These are phyloP conservation scores for Vigna unguiculata DNA, from an alignment of 306 rosid genomes.

Conservation along the genomic window DNA sequence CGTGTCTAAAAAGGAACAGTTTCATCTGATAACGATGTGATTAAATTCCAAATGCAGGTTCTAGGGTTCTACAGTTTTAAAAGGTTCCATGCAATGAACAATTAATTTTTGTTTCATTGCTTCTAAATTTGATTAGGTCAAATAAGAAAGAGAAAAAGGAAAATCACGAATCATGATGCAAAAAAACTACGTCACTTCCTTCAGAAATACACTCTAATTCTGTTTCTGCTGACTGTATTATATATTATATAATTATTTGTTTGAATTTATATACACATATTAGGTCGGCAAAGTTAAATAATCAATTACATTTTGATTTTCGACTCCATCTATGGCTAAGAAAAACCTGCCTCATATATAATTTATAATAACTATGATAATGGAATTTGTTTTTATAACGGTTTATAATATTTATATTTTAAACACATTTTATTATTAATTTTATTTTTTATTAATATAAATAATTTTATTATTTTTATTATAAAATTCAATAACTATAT, in stretches of 20 bases:
- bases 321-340: neutral
- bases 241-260: too few species aligned
- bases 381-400: too few species aligned
- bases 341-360: neutral
- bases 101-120: neutral
- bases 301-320: neutral
- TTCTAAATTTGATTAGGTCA: neutral
- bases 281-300: neutral
- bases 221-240: too few species aligned
- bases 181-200: neutral
- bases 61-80: neutral
- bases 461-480: too few species aligned
- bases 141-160: conserved; percentile 8
- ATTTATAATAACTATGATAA: too few species aligned
- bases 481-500: too few species aligned
- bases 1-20: neutral
- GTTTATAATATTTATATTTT: too few species aligned
- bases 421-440: too few species aligned
- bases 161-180: neutral
- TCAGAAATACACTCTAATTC: neutral
- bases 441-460: too few species aligned
- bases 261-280: neutral
- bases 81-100: neutral
- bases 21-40: neutral
- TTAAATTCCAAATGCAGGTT: neutral